Evolutionary conservation across 2,329 filamentous ascomycete species (phyloP).

Genomic region (Venturia effusa): DNA sequence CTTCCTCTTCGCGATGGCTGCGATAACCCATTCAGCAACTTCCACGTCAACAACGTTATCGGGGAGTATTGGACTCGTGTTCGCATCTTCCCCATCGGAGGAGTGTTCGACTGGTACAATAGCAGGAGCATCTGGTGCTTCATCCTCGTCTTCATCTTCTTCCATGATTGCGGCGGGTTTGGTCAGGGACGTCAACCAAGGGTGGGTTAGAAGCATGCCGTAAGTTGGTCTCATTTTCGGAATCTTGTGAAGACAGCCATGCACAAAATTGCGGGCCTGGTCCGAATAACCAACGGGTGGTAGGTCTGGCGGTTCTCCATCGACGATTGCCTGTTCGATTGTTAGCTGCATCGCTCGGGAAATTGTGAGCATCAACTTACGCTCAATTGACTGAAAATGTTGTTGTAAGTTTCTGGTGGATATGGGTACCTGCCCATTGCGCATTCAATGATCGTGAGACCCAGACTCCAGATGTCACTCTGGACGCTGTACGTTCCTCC

Average conservation of each 20-base stretch:
- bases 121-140: constrained; percentile 13
- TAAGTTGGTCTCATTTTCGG: constrained; percentile 91
- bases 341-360: not conserved
- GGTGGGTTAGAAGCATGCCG: constrained; percentile 75
- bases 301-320: constrained; percentile 86
- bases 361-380: constrained; percentile 48
- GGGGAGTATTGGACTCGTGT: not conserved
- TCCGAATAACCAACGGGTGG: constrained; percentile 70
- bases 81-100: not conserved
- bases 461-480: constrained; percentile 95
- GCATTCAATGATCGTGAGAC: constrained; percentile 90
- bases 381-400: constrained; percentile 93
- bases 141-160: constrained; percentile 44
- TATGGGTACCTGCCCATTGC: constrained; percentile 92
- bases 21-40: constrained; percentile 74
- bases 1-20: constrained; percentile 56
- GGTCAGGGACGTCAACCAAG: constrained; percentile 72
- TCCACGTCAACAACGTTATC: constrained; percentile 56
- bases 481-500: constrained; percentile 94
- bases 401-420: constrained; percentile 92
- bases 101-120: constrained; percentile 14
- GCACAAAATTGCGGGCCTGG: constrained; percentile 75
- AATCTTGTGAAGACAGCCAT: constrained; percentile 82
- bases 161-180: constrained; percentile 65
- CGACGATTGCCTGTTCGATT: constrained; percentile 74